Conservation (phyloP, 352 stramenopile species). For the Phytopythium montanum region DNA sequence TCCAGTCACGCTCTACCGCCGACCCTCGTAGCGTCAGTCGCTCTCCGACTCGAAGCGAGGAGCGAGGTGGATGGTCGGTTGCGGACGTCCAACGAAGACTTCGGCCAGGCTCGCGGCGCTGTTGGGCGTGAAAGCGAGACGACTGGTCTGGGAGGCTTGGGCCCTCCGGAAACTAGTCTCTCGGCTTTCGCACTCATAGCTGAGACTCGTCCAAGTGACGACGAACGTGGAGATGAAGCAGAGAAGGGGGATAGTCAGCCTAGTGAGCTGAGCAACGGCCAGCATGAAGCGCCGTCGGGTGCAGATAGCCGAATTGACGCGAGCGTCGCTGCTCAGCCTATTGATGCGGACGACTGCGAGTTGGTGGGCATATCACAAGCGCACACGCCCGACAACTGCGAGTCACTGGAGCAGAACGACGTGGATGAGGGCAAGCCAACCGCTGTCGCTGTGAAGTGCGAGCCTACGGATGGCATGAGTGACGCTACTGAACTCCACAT, state of each 20-base stretch:
- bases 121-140: neutral
- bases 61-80: neutral
- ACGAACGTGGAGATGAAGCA: neutral
- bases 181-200: neutral
- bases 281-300: neutral
- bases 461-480: neutral
- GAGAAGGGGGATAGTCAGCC: neutral
- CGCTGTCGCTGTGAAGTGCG: neutral
- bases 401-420: neutral
- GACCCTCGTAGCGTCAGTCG: too few relatives aligned
- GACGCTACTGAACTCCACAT: too few relatives aligned
- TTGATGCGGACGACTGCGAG: neutral
- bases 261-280: neutral
- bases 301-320: neutral
- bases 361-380: neutral
- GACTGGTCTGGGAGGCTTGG: neutral
- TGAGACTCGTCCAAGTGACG: neutral
- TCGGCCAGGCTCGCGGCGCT: too few relatives aligned
- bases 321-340: neutral
- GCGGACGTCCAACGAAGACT: neutral
- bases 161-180: neutral
- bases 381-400: too few relatives aligned
- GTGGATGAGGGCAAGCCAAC: neutral
- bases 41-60: neutral
- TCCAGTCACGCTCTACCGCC: neutral